A percentile compares a stretch with the other conserved stretches of the same genome.
phyloP scores from a whole-genome alignment of 495 filamentous ascomycete species.

The Penicillium canescens region DNA sequence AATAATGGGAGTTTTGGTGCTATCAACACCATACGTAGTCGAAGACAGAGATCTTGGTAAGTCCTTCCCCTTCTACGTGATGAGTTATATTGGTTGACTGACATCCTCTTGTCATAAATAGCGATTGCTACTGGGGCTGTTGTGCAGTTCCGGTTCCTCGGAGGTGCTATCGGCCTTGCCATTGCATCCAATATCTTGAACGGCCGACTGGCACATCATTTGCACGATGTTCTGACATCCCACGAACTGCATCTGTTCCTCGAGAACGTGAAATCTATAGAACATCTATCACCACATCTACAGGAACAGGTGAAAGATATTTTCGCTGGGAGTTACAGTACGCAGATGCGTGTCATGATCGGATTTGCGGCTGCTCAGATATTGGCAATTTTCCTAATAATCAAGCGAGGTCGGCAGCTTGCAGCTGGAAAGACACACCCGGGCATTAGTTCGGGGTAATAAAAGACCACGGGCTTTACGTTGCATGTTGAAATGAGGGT shows the following conservation, averaged over 20 bases:
- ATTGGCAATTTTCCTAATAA: slow-evolving; percentile 19
- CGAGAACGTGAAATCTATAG: slow-evolving; percentile 17
- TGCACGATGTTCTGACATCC: slow-evolving; percentile 16
- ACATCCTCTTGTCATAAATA: neutral
- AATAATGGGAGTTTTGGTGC: slow-evolving; percentile 43
- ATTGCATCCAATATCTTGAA: slow-evolving; percentile 40
- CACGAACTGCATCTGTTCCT: slow-evolving; percentile 28
- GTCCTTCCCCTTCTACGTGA: neutral
- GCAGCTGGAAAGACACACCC: slow-evolving; percentile 5
- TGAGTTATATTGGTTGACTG: slow-evolving; percentile 3
- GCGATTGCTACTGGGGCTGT: slow-evolving; percentile 57
- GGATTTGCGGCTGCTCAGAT: slow-evolving; percentile 32
- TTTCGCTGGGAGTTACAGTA: slow-evolving; percentile 24
- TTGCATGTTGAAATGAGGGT: too few species aligned
- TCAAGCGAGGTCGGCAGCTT: slow-evolving; percentile 21
- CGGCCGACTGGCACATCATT: slow-evolving; percentile 18
- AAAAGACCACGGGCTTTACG: too few species aligned
- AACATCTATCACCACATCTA: slow-evolving; percentile 6
- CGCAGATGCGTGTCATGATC: slow-evolving; percentile 28
- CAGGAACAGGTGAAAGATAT: slow-evolving; percentile 16
- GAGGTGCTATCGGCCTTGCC: slow-evolving; percentile 54
- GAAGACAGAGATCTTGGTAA: slow-evolving; percentile 47
- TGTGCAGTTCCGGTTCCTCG: slow-evolving; percentile 57
- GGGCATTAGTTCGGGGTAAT: neutral
- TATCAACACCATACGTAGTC: slow-evolving; percentile 51